Evolutionary conservation across 352 stramenopile genomes (phyloP).

Genomic region (Globisporangium yorkense): DNA sequence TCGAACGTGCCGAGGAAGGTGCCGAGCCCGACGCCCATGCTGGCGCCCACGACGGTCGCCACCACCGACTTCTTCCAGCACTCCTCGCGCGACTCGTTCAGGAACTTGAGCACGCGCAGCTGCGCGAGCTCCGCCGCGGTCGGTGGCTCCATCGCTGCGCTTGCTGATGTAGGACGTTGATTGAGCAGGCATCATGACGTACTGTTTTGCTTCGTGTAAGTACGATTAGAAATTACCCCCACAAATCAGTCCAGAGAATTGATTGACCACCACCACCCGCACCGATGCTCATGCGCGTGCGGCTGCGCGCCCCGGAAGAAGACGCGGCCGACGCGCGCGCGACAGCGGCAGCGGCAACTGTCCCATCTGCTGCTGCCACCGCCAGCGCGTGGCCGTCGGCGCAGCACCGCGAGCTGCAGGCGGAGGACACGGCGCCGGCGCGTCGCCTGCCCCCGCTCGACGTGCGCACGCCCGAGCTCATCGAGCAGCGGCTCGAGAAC

Average conservation of each 20-base stretch:
- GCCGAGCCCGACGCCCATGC: constrained; percentile 78
- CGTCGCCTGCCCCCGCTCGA: constrained; percentile 45
- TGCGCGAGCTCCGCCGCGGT: constrained; percentile 29
- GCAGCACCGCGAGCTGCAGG: constrained; percentile 9
- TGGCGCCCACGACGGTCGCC: constrained; percentile 54
- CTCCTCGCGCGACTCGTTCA: constrained; percentile 72
- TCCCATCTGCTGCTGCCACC: not conserved
- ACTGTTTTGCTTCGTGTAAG: not conserved
- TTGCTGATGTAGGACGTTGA: constrained; percentile 7
- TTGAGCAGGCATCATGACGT: too few species aligned
- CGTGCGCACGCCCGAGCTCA: constrained; percentile 74
- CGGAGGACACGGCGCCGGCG: constrained; percentile 14
- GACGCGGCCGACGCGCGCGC: constrained; percentile 4
- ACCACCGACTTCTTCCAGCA: constrained; percentile 85
- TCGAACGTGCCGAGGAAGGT: constrained; percentile 87
- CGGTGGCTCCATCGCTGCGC: constrained; percentile 14
- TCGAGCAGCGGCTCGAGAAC: constrained; percentile 82
- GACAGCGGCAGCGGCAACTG: not conserved
- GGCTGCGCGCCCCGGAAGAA: constrained; percentile 61
- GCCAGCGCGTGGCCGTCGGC: constrained; percentile 18
- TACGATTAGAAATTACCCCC: not conserved
- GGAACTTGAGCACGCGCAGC: constrained; percentile 59
- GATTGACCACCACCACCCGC: not conserved
- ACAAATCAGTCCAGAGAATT: not conserved
- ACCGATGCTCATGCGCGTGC: constrained; percentile 42